A percentile compares a stretch with the other conserved stretches of the same genome.
Evolutionary conservation across 179 eudicot species (phyloP).

Genomic region (Carnegiea gigantea): DNA sequence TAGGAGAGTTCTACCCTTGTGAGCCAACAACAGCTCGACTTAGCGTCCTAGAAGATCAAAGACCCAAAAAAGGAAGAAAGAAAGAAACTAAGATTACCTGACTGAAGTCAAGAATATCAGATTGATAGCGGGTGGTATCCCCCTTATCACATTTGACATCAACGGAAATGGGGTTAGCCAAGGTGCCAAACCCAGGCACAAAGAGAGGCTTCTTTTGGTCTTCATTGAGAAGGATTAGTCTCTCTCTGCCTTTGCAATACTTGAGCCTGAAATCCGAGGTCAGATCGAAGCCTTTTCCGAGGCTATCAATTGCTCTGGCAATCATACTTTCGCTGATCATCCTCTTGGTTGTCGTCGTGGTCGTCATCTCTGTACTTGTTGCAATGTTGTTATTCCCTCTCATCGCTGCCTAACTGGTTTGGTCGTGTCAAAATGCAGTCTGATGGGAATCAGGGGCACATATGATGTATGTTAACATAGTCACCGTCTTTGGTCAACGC

Average conservation of each 20-base stretch:
- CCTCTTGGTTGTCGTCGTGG: constrained; percentile 16
- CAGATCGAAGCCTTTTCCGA: constrained; percentile 82
- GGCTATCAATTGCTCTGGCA: constrained; percentile 46
- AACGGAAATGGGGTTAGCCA: constrained; percentile 38
- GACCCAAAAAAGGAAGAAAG: no score
- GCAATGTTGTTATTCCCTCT: background rate
- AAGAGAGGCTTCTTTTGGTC: constrained; percentile 36
- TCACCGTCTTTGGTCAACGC: background rate
- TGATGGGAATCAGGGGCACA: background rate
- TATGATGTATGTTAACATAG: no score
- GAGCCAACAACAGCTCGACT: no score
- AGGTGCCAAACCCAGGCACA: constrained; percentile 62
- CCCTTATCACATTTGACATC: constrained; percentile 89
- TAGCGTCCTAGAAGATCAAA: background rate
- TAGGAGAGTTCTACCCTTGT: no score
- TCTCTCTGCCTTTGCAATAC: constrained; percentile 61
- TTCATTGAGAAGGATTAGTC: constrained; percentile 54
- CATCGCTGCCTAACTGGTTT: background rate
- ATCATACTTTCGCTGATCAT: constrained; percentile 34
- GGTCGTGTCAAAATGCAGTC: background rate
- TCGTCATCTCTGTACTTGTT: background rate
- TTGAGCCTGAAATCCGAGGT: constrained; percentile 71
- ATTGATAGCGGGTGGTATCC: constrained; percentile 68
- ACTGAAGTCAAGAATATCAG: constrained; percentile 73
- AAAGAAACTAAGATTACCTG: constrained; percentile 36